Percentiles rank a stretch among this genome's conserved stretches.
Evolutionary conservation across 2,329 filamentous ascomycete species (phyloP).

Genomic region (Metarhizium sp.): DNA sequence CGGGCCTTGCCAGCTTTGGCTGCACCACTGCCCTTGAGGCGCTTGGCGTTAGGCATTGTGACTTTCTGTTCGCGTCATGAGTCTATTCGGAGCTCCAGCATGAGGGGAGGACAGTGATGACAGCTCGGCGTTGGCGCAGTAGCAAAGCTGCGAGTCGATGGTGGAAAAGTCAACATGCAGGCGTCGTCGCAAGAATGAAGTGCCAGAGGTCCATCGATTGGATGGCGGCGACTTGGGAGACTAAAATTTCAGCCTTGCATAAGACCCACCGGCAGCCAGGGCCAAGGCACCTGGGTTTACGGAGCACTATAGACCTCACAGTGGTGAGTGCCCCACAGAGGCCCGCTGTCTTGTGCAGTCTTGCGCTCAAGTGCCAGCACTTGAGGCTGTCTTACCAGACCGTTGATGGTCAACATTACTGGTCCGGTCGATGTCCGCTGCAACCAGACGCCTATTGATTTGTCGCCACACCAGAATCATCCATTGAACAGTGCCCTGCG

Average conservation of each 20-base stretch:
- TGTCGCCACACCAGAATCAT: too few species aligned
- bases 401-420: too few species aligned
- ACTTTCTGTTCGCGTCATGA: constrained; percentile 2
- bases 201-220: background rate
- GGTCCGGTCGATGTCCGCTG: too few species aligned
- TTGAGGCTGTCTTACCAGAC: too few species aligned
- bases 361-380: background rate
- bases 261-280: constrained; percentile 5
- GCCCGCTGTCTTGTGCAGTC: background rate
- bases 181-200: background rate
- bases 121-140: background rate
- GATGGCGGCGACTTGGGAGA: background rate
- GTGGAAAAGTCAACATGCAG: background rate
- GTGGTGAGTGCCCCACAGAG: background rate
- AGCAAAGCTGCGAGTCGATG: background rate
- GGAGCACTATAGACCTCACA: too few species aligned
- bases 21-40: constrained; percentile 43
- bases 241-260: constrained; percentile 15
- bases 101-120: background rate
- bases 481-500: too few species aligned
- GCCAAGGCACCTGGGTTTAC: background rate
- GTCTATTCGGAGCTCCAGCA: background rate
- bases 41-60: constrained; percentile 50
- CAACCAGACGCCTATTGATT: too few species aligned
- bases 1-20: constrained; percentile 24